phyloP scores from a whole-genome alignment of 768 basidiomycete genomes.

The Tricholoma saponaceum region DNA sequence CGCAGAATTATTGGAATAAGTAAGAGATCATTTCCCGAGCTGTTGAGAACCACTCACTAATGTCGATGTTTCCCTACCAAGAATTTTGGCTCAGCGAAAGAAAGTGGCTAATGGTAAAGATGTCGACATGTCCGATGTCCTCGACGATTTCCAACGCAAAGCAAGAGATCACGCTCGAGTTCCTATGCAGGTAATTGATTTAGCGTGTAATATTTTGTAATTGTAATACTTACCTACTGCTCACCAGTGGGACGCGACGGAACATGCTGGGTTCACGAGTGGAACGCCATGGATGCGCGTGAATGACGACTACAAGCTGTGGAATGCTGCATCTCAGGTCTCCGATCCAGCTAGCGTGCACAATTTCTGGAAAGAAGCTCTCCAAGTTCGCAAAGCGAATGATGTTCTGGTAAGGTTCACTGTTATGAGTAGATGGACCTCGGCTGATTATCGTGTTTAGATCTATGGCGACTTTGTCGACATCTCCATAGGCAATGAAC shows the following conservation, averaged over 20 bases:
- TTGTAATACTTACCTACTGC: background rate
- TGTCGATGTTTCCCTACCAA: slow-evolving; percentile 12
- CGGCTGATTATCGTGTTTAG: slow-evolving; percentile 24
- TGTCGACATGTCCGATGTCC: slow-evolving; percentile 58
- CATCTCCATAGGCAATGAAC: slow-evolving; percentile 39
- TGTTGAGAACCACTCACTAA: background rate
- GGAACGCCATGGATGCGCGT: slow-evolving; percentile 73
- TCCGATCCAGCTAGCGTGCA: slow-evolving; percentile 48
- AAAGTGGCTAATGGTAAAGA: slow-evolving; percentile 29
- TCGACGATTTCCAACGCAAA: slow-evolving; percentile 54
- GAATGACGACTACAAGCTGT: slow-evolving; percentile 59
- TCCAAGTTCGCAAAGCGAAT: slow-evolving; percentile 49
- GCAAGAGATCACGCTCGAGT: slow-evolving; percentile 69
- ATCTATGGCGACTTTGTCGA: slow-evolving; percentile 59
- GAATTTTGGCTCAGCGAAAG: slow-evolving; percentile 36
- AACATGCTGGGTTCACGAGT: slow-evolving; percentile 61
- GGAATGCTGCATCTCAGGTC: slow-evolving; percentile 52
- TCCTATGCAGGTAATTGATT: slow-evolving; percentile 56
- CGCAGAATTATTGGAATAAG: slow-evolving; percentile 56
- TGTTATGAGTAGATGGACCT: background rate
- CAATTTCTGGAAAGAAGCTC: slow-evolving; percentile 56
- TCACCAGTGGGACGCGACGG: slow-evolving; percentile 51
- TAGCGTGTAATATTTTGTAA: background rate
- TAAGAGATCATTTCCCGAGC: slow-evolving; percentile 22
- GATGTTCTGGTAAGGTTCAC: slow-evolving; percentile 44